Evolutionary conservation across 768 basidiomycete genomes (phyloP), one percentile per base, ranked within the genome.

Genomic region (Suillus sp.): DNA sequence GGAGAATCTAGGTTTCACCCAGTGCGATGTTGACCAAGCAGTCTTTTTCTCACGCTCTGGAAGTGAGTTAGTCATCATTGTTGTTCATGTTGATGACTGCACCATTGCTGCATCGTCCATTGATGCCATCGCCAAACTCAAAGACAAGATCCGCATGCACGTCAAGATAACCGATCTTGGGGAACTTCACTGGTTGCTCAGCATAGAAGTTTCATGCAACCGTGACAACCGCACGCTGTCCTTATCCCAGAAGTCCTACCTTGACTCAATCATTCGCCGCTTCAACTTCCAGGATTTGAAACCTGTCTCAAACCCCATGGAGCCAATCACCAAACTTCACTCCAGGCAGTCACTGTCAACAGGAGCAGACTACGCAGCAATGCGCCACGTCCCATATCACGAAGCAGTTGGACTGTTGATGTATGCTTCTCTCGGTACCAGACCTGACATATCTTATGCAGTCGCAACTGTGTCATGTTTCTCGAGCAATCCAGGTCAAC

Each of bases 121-220:
- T 4, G 35, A 30, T 10, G 4, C 0, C 18, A 35, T 53, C 32
- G 5, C 10, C 3, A 48, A 48, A 4, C 40, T 56, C 18, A 63
- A 63, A 18, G 22, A 47, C 14, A 65, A 77, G 38, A 63, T 81
- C 5, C 60, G 59, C 11, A 47, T 22, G 2, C 60, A 70, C 30
- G 75, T 75, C 45, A 68, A 79, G 22, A 72, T 78, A 3, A 76
- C 72, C 0, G 70, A 71, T 22, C 56, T 79, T 0, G 72, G 79
- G 0, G 60, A 64, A 40, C 69, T 75, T 0, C 64, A 53, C 16
- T 73, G 69, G 64, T 61, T 79, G 3, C 63, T 81, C 5, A 76
- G 78, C 7, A 70, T 80, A 22, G 66, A 76, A 35, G 64, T 81
- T 22, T 55, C 61, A 2, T 66, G 67, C 1, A 64, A 73, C 43